phyloP scores from a whole-genome alignment of 164 flowering plant genomes.

The Macadamia tetraphylla region DNA sequence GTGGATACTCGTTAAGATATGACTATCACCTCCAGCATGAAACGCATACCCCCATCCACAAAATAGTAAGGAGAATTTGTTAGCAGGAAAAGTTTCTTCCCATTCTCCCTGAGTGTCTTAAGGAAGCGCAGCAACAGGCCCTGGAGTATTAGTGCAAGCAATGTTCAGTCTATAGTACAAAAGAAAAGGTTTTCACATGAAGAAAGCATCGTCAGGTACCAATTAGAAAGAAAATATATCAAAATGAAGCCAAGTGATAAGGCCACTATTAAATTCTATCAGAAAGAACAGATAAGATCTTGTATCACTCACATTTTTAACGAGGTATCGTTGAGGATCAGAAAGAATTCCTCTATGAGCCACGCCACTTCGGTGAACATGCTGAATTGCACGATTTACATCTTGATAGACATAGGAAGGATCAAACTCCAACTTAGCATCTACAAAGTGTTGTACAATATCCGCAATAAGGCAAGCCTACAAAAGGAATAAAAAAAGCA shows the following conservation, averaged over 20 bases:
- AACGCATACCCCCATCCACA: constrained; percentile 98
- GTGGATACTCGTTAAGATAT: background rate
- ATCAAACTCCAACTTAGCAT: constrained; percentile 95
- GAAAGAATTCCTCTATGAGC: constrained; percentile 77
- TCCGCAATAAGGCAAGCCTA: constrained; percentile 95
- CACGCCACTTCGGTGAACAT: constrained; percentile 90
- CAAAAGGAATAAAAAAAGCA: constrained; percentile 10
- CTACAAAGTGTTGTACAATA: constrained; percentile 87
- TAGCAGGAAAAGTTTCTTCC: constrained; percentile 85
- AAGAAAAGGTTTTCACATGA: background rate
- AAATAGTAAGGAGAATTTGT: constrained; percentile 93
- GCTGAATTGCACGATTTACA: constrained; percentile 83
- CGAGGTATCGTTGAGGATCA: constrained; percentile 68
- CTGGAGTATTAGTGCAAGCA: constrained; percentile 33
- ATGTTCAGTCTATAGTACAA: constrained; percentile 4
- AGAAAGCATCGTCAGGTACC: no score
- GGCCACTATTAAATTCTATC: no score
- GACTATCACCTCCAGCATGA: constrained; percentile 72
- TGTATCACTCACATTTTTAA: constrained; percentile 71
- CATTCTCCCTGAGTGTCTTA: constrained; percentile 73
- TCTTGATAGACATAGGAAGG: constrained; percentile 81
- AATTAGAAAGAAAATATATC: no score
- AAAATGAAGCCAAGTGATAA: no score
- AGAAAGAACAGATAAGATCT: background rate
- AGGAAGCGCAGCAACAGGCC: constrained; percentile 66